Evolutionary conservation across 106 monocot species (phyloP).

Genomic region (Platanthera zijinensis): DNA sequence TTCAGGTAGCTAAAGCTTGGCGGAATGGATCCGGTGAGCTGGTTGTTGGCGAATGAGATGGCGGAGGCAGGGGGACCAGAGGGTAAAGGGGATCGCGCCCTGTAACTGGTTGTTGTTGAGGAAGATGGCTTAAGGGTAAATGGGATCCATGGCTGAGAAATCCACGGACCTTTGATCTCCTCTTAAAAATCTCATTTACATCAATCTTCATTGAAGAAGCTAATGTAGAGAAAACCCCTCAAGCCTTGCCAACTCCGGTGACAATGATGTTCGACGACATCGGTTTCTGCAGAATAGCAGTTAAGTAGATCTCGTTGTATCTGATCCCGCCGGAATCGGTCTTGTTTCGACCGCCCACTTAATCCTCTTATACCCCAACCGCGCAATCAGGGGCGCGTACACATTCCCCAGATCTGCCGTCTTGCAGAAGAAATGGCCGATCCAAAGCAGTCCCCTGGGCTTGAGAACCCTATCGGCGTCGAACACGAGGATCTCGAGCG

Average conservation of each 20-base stretch:
- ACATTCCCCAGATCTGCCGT: conserved; percentile 30
- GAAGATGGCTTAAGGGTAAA: no score
- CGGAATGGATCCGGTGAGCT: no score
- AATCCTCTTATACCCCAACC: conserved; percentile 59
- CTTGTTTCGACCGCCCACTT: conserved; percentile 89
- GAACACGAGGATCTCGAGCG: conserved; percentile 69
- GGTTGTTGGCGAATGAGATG: no score
- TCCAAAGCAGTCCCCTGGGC: conserved; percentile 64
- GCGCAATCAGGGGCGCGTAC: conserved; percentile 41
- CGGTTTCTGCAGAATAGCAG: conserved; percentile 85
- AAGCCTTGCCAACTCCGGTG: background rate
- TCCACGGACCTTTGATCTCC: background rate
- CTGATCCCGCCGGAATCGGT: conserved; percentile 39
- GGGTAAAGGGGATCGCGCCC: no score
- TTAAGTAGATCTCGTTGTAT: conserved; percentile 72
- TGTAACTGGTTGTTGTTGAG: no score
- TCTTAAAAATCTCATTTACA: background rate
- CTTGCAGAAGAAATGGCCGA: conserved; percentile 87
- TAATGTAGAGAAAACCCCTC: background rate
- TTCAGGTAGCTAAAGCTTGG: no score
- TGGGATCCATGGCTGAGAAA: background rate
- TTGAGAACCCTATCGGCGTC: conserved; percentile 76
- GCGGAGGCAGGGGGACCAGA: no score
- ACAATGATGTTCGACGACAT: background rate
- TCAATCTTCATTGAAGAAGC: background rate